Percentiles rank a stretch among this genome's conserved stretches.
Evolutionary conservation across 768 basidiomycete genomes (phyloP).

Genomic region (Pholiota microspora): DNA sequence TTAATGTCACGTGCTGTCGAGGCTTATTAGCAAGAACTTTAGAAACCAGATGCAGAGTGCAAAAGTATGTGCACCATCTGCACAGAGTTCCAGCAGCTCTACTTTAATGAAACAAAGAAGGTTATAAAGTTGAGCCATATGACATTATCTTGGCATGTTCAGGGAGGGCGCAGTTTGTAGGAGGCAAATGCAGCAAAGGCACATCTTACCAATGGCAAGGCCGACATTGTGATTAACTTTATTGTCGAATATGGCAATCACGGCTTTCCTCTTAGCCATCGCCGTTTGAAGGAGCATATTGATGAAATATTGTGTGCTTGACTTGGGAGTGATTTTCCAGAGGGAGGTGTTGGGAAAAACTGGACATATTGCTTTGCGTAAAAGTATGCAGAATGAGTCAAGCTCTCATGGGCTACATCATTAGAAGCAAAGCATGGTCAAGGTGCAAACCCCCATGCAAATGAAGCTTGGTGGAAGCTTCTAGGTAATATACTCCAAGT

Average conservation of each 20-base stretch:
- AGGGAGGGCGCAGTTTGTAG: conserved; percentile 7
- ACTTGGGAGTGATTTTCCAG: conserved; percentile 27
- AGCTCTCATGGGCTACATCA: conserved; percentile 26
- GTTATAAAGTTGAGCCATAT: conserved; percentile 13
- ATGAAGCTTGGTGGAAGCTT: conserved; percentile 32
- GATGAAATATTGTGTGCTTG: conserved; percentile 27
- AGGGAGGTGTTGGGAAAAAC: conserved; percentile 30
- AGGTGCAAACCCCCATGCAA: conserved; percentile 35
- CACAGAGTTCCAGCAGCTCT: neutral
- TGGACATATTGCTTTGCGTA: conserved; percentile 33
- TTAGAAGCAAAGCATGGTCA: conserved; percentile 32
- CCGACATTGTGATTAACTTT: conserved; percentile 26
- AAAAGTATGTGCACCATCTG: conserved; percentile 5
- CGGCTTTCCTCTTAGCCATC: conserved; percentile 34
- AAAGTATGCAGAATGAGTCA: conserved; percentile 26
- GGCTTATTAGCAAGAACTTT: conserved; percentile 2
- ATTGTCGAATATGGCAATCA: conserved; percentile 24
- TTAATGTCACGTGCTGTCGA: conserved; percentile 4
- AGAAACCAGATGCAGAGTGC: neutral
- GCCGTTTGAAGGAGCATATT: conserved; percentile 30
- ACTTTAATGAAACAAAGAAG: conserved; percentile 11
- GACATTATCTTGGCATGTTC: conserved; percentile 10
- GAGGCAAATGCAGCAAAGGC: too few species aligned
- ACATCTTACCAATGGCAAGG: conserved; percentile 23
- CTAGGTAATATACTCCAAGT: conserved; percentile 13